Conservation (phyloP, 1,139 yeast species). For the Debaryomyces singareniensis region DNA sequence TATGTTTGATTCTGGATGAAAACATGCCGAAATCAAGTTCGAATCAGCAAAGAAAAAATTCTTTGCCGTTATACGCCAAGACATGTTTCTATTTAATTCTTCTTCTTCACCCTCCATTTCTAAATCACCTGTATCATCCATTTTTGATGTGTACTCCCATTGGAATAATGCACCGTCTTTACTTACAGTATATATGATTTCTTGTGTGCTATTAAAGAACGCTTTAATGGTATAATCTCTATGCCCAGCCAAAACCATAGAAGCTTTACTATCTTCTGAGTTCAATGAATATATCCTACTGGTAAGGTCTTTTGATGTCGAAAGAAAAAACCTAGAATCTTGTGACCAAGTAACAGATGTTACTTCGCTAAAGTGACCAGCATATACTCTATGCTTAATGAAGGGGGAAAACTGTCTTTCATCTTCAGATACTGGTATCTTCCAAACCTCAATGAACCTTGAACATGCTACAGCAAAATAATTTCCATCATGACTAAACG, state of each 20-base stretch:
- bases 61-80: conserved; percentile 82
- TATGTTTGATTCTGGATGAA: conserved; percentile 66
- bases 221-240: conserved; percentile 83
- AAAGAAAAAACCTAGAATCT: conserved; percentile 81
- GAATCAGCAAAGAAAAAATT: conserved; percentile 71
- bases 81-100: conserved; percentile 20
- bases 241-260: conserved; percentile 88
- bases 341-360: conserved; percentile 79
- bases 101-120: conserved; percentile 31
- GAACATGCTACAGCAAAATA: conserved; percentile 84
- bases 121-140: conserved; percentile 24
- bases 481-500: conserved; percentile 85
- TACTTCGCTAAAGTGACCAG: conserved; percentile 89
- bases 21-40: conserved; percentile 73
- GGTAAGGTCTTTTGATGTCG: conserved; percentile 87
- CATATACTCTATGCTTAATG: conserved; percentile 80
- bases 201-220: conserved; percentile 81
- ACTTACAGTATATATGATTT: conserved; percentile 81
- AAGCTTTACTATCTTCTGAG: conserved; percentile 70
- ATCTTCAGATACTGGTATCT: conserved; percentile 70
- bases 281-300: conserved; percentile 78
- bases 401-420: conserved; percentile 93
- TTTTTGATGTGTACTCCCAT: conserved; percentile 73
- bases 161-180: conserved; percentile 91
- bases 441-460: conserved; percentile 88